A percentile compares a stretch with the other conserved stretches of the same genome.
These are phyloP conservation scores for Rhynchospora breviuscula DNA, from an alignment of 176 grass and related monocot species.

Conservation along the genomic window DNA sequence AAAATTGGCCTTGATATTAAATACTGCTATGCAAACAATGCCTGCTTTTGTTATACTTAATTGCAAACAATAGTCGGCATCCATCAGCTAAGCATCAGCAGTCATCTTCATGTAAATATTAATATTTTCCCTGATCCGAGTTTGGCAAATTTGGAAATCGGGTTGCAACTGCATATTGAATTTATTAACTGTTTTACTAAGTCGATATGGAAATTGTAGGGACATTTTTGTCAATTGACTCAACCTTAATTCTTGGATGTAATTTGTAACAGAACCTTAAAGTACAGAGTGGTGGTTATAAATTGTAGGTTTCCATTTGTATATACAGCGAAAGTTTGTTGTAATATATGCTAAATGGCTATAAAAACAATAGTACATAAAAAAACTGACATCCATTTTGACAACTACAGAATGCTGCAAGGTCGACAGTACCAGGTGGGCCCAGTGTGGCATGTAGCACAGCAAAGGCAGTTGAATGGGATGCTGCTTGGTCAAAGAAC, in stretches of 20 bases:
- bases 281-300: background rate
- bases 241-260: background rate
- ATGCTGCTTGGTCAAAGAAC: slow-evolving; percentile 75
- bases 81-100: background rate
- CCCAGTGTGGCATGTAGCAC: slow-evolving; percentile 90
- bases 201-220: background rate
- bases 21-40: background rate
- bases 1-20: too few species aligned
- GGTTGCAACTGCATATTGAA: background rate
- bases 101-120: background rate
- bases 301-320: background rate
- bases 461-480: slow-evolving; percentile 96
- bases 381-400: slow-evolving; percentile 5
- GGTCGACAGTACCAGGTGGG: slow-evolving; percentile 86
- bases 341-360: background rate
- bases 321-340: background rate
- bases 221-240: background rate
- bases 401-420: slow-evolving; percentile 76
- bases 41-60: background rate
- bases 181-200: background rate
- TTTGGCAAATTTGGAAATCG: background rate
- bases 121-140: background rate
- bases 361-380: background rate
- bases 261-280: background rate
- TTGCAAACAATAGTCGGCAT: too few species aligned